Percentiles rank a stretch among this genome's conserved stretches.
Conservation (phyloP, 1,284 basidiomycete genomes). For the Austroboletus niveus region DNA sequence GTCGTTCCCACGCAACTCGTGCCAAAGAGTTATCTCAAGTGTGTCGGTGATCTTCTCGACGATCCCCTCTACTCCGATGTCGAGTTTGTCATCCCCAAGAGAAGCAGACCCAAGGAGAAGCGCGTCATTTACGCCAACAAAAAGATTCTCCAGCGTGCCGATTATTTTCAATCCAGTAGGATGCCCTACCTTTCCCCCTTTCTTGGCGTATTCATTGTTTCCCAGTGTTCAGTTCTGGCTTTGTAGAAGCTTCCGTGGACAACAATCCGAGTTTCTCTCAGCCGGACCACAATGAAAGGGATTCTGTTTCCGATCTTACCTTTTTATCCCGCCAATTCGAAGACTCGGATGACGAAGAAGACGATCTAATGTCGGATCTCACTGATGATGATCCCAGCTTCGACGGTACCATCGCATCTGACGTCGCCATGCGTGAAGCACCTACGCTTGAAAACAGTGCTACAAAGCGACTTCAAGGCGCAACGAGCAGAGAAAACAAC, state of each 20-base stretch:
- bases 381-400: slow-evolving; percentile 30
- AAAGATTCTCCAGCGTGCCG: slow-evolving; percentile 65
- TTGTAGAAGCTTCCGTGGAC: slow-evolving; percentile 51
- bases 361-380: slow-evolving; percentile 28
- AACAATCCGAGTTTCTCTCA: slow-evolving; percentile 7
- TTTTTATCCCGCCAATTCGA: slow-evolving; percentile 42
- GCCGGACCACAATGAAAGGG: slow-evolving; percentile 25
- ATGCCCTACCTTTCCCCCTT: not conserved
- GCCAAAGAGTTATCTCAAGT: slow-evolving; percentile 62
- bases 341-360: slow-evolving; percentile 65
- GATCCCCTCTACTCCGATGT: slow-evolving; percentile 82
- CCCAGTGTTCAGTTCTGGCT: slow-evolving; percentile 69
- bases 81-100: slow-evolving; percentile 68
- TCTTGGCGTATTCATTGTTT: slow-evolving; percentile 1
- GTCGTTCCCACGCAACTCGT: slow-evolving; percentile 50
- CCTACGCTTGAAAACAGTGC: slow-evolving; percentile 8
- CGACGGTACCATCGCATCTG: slow-evolving; percentile 26
- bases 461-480: slow-evolving; percentile 7
- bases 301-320: slow-evolving; percentile 27
- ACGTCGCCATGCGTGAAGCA: slow-evolving; percentile 6
- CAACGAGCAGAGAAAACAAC: slow-evolving; percentile 1
- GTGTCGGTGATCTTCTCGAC: slow-evolving; percentile 73
- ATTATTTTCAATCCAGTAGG: slow-evolving; percentile 74
- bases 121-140: slow-evolving; percentile 64
- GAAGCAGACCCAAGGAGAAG: slow-evolving; percentile 38